These are phyloP conservation scores for Neofusicoccum sp. DNA, from an alignment of 2,329 filamentous ascomycete genomes.

Conservation along the genomic window DNA sequence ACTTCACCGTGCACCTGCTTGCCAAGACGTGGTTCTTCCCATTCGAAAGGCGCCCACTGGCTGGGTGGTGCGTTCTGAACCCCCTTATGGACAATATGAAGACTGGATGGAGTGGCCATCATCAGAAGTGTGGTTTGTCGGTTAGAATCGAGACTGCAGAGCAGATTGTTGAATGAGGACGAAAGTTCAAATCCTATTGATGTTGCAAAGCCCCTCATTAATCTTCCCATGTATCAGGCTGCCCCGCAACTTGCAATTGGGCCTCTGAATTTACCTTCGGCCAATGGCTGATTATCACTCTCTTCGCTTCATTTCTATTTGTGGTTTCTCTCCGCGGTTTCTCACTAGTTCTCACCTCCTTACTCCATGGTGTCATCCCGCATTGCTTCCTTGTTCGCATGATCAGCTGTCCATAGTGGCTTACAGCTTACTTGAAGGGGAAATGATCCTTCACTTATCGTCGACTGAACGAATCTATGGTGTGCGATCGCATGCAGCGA, in stretches of 20 bases:
- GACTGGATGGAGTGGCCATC: not conserved
- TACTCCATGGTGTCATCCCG: not conserved
- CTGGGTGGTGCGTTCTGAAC: not conserved
- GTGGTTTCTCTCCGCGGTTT: not conserved
- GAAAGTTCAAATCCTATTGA: not conserved
- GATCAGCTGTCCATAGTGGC: too few relatives aligned
- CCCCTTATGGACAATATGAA: not conserved
- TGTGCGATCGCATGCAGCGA: too few relatives aligned
- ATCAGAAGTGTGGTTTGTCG: not conserved
- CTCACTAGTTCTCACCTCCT: not conserved
- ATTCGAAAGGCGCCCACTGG: conserved; percentile 8
- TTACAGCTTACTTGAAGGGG: too few relatives aligned
- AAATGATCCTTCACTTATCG: too few relatives aligned
- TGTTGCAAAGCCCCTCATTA: too few relatives aligned
- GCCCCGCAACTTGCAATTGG: not conserved
- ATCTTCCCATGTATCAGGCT: not conserved
- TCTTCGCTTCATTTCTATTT: not conserved
- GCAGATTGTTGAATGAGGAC: not conserved
- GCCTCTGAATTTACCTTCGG: not conserved
- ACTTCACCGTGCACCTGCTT: conserved; percentile 14
- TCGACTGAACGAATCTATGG: too few relatives aligned
- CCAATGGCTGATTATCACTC: not conserved
- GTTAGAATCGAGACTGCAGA: not conserved
- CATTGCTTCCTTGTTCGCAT: not conserved
- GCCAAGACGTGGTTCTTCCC: conserved; percentile 1